Base-by-base conservation (phyloP, 2,329 filamentous ascomycete genomes). In the Tolypocladium paradoxum region DNA sequence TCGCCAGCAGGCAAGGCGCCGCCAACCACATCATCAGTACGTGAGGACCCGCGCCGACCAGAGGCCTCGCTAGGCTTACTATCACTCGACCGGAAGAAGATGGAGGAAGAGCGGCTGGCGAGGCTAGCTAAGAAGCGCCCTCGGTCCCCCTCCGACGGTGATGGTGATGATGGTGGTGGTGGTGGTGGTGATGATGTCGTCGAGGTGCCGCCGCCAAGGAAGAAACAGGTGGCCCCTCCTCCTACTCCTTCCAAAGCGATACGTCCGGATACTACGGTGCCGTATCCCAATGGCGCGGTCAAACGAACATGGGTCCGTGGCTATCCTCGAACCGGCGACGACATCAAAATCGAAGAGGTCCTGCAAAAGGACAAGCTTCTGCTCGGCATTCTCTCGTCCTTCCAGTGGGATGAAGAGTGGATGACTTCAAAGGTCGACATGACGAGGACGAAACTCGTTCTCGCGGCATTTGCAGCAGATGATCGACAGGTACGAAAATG, bases 301-400 rank as follows among this genome's bases (percentile, higher is more conserved):
- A 93, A 89, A 69, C 89, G 87, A 63, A 97, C 93, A 0, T 92
- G 87, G 82, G 83, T 81, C 0, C 74, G 74, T 36, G 83, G 85
- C 3, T 81, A 79, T 57, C 72, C 77, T 2, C 76, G 87, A 36
- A 73, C 67, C 0, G 74, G 73, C 5, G 79, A 90, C 56, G 89
- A 95, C 57, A 89, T 97, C 64, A 93, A 84, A 55, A 83, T 97
- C 40, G 89, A 95, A 62, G 90, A 96, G 65, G 80, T 96, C 0
- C 69, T 96, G 1, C 87, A 95, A 65, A 84, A 82, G 56, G 70
- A 81, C 2, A 77, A 84, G 14, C 74, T 97, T 9, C 74, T 87
- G 50, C 79, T 90, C 38, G 91, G 89, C 1, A 79, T 97, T 0
- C 71, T 97, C 6, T 95, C 90, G 60, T 88, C 92, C 0, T 97